Evolutionary conservation across 371 early-diverging fungal genomes (phyloP).

Genomic region (Amoeboradix gromovi): DNA sequence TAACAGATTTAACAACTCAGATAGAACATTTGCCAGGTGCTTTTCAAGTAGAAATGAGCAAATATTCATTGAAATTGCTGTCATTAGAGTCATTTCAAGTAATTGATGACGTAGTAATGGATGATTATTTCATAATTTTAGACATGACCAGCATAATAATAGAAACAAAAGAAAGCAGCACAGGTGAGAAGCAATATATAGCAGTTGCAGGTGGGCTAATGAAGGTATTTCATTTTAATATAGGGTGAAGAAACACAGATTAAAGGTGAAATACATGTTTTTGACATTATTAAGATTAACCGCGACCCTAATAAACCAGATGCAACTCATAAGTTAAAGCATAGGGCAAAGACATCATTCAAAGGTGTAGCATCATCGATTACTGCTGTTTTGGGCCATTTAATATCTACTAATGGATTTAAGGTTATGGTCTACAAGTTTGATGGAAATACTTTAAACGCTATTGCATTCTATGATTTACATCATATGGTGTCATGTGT

Average conservation of each 20-base stretch:
- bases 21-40: neutral
- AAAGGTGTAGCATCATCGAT: conserved; percentile 2
- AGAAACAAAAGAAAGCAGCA: conserved; percentile 6
- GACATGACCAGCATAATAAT: conserved; percentile 5
- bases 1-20: neutral
- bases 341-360: neutral
- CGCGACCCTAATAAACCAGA: conserved; percentile 6
- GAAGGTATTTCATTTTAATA: too few species aligned
- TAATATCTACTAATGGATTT: conserved; percentile 10
- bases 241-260: conserved; percentile 11
- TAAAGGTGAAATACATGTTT: conserved; percentile 9
- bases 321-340: conserved; percentile 9
- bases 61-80: neutral
- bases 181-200: conserved; percentile 7
- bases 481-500: conserved; percentile 8
- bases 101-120: neutral
- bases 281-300: conserved; percentile 10
- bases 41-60: neutral
- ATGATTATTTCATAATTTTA: neutral
- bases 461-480: conserved; percentile 14
- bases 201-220: conserved; percentile 9
- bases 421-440: conserved; percentile 13
- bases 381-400: conserved; percentile 4
- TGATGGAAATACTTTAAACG: conserved; percentile 8
- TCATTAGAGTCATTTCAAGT: neutral